phyloP scores from a whole-genome alignment of 2,329 filamentous ascomycete genomes.

The Ascochyta viciae-villosae region DNA sequence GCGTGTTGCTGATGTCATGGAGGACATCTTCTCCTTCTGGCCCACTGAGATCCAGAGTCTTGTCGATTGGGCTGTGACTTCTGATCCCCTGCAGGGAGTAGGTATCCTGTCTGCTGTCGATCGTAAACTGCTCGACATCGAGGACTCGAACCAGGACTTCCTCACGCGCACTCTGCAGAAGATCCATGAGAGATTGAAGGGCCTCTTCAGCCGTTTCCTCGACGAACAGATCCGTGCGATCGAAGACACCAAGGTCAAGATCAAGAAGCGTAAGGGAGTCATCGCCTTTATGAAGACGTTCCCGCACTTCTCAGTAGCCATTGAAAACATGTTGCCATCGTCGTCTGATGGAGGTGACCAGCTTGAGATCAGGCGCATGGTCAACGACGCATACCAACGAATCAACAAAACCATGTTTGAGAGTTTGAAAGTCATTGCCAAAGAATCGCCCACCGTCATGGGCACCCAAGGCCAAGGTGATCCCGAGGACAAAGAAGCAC shows the following conservation, averaged over 20 bases:
- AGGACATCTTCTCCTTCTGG: slow-evolving; percentile 84
- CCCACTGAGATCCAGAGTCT: slow-evolving; percentile 78
- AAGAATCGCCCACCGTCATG: slow-evolving; percentile 63
- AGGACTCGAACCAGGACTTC: slow-evolving; percentile 93
- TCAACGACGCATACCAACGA: slow-evolving; percentile 87
- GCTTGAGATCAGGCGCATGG: slow-evolving; percentile 73
- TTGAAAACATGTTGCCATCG: slow-evolving; percentile 79
- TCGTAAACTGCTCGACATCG: slow-evolving; percentile 77
- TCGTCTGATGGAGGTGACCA: slow-evolving; percentile 60
- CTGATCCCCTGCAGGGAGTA: slow-evolving; percentile 88
- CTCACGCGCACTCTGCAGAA: slow-evolving; percentile 81
- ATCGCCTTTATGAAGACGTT: slow-evolving; percentile 96
- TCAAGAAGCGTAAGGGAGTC: slow-evolving; percentile 97
- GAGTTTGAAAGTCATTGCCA: slow-evolving; percentile 92
- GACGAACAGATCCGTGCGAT: slow-evolving; percentile 95
- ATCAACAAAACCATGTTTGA: slow-evolving; percentile 97
- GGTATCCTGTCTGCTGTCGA: slow-evolving; percentile 84
- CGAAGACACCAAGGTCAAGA: slow-evolving; percentile 98
- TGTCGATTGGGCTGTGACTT: slow-evolving; percentile 81
- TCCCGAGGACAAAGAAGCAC: slow-evolving; percentile 90
- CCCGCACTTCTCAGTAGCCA: slow-evolving; percentile 79
- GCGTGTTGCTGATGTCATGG: slow-evolving; percentile 85
- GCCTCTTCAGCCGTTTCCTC: slow-evolving; percentile 84
- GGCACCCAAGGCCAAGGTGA: slow-evolving; percentile 64
- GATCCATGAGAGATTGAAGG: slow-evolving; percentile 75